These are phyloP conservation scores for Fusarium torreyae DNA, from an alignment of 2,329 filamentous ascomycete species.

Conservation along the genomic window DNA sequence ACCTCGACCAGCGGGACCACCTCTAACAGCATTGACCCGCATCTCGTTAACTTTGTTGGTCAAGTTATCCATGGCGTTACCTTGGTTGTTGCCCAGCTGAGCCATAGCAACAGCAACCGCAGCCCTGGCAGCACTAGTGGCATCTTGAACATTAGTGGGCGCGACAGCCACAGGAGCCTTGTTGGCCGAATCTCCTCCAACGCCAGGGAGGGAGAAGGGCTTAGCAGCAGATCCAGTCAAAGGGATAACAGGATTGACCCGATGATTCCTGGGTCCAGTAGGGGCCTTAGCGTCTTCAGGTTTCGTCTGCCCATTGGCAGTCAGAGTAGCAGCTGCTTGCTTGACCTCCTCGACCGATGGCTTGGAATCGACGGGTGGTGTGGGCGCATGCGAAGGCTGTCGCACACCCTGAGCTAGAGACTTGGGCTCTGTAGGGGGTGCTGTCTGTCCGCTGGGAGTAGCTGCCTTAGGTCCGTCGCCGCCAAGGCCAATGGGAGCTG, in stretches of 20 bases:
- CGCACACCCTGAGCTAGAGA: conserved; percentile 62
- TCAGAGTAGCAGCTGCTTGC: conserved; percentile 60
- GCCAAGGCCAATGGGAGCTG: conserved; percentile 67
- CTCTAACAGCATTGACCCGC: conserved; percentile 70
- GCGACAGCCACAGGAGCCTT: conserved; percentile 57
- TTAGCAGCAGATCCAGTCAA: conserved; percentile 65
- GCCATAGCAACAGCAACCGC: conserved; percentile 87
- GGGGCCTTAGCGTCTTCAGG: conserved; percentile 59
- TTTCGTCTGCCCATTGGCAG: conserved; percentile 56
- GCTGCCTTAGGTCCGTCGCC: conserved; percentile 65
- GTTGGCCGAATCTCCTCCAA: conserved; percentile 52
- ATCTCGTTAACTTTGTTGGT: conserved; percentile 84
- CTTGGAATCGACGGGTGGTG: conserved; percentile 78
- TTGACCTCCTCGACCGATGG: conserved; percentile 66
- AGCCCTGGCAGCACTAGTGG: conserved; percentile 81
- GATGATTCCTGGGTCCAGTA: conserved; percentile 65
- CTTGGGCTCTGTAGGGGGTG: conserved; percentile 70
- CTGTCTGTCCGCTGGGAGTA: conserved; percentile 61
- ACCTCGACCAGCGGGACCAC: conserved; percentile 65
- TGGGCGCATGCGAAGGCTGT: conserved; percentile 67
- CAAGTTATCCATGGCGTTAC: conserved; percentile 76
- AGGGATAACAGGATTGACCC: conserved; percentile 77
- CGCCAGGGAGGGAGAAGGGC: conserved; percentile 55
- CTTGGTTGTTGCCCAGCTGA: conserved; percentile 68
- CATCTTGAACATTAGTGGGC: conserved; percentile 69